A percentile compares a stretch with the other conserved stretches of the same genome.
These are phyloP conservation scores for Alectoria sarmentosa DNA, from an alignment of 495 filamentous ascomycete species.

Conservation along the genomic window DNA sequence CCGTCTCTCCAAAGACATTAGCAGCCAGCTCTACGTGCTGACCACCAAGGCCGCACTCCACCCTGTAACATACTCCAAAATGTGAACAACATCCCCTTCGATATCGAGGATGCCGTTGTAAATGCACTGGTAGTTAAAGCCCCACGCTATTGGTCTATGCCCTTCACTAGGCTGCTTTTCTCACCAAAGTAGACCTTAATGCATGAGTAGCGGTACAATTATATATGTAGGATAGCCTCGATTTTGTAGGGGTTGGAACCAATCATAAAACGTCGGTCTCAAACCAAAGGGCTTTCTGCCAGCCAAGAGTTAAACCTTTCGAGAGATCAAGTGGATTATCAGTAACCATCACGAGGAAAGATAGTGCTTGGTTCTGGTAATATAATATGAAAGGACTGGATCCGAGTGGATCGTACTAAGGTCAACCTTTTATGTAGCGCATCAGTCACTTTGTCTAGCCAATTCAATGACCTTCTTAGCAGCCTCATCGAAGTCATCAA, in stretches of 20 bases:
- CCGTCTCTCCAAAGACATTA: too few relatives aligned
- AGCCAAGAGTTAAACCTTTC: not conserved
- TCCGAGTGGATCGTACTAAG: not conserved
- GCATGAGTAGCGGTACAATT: not conserved
- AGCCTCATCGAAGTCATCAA: conserved; percentile 77
- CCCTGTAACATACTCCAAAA: too few relatives aligned
- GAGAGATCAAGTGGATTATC: not conserved
- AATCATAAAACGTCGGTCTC: not conserved
- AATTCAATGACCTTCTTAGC: conserved; percentile 67
- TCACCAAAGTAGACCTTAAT: too few relatives aligned
- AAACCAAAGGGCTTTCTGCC: not conserved
- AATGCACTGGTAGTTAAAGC: too few relatives aligned
- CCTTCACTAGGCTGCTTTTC: too few relatives aligned
- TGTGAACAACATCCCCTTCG: too few relatives aligned
- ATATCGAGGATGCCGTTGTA: too few relatives aligned
- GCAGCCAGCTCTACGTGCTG: too few relatives aligned
- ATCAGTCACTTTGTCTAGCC: conserved; percentile 29
- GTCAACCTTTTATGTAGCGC: not conserved
- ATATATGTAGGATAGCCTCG: not conserved
- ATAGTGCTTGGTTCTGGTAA: not conserved
- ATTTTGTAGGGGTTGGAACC: not conserved
- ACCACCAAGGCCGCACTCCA: too few relatives aligned
- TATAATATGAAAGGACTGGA: not conserved
- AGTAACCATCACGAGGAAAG: not conserved
- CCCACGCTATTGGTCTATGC: too few relatives aligned